Evolutionary conservation across 2,329 filamentous ascomycete species (phyloP).

Genomic region (Fusarium anthophilum): DNA sequence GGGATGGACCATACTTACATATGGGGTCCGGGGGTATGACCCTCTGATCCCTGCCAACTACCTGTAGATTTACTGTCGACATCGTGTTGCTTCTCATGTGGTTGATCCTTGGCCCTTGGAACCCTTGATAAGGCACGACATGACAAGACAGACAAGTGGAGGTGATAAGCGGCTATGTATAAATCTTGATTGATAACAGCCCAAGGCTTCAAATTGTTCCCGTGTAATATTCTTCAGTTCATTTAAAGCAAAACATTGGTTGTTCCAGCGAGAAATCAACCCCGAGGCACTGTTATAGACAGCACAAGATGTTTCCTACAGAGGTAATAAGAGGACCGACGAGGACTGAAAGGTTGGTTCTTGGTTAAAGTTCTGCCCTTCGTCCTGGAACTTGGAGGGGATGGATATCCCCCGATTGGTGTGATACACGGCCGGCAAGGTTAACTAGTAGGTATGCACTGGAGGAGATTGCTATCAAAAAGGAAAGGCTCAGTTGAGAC

Average conservation of each 20-base stretch:
- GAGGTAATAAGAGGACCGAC: background rate
- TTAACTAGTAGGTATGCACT: background rate
- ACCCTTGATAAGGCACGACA: slow-evolving; percentile 1
- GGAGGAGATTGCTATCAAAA: background rate
- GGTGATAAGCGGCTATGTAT: background rate
- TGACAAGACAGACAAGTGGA: slow-evolving; percentile 6
- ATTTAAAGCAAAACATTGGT: background rate
- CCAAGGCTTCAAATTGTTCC: background rate
- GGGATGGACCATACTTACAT: slow-evolving; percentile 1
- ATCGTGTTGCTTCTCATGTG: slow-evolving; percentile 5
- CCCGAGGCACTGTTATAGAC: background rate
- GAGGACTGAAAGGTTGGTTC: background rate
- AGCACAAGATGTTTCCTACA: background rate
- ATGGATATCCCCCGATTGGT: slow-evolving; percentile 15
- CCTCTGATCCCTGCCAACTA: slow-evolving; percentile 17
- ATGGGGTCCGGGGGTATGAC: slow-evolving; percentile 23
- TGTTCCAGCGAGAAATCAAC: background rate
- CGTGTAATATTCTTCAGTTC: background rate
- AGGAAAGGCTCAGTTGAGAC: background rate
- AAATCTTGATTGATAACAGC: slow-evolving; percentile 13
- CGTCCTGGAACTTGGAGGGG: background rate
- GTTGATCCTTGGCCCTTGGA: background rate
- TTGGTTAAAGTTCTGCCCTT: background rate
- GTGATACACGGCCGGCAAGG: background rate
- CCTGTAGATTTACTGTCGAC: background rate